Conservation (phyloP, 768 basidiomycete species). For the Russula abietina region DNA sequence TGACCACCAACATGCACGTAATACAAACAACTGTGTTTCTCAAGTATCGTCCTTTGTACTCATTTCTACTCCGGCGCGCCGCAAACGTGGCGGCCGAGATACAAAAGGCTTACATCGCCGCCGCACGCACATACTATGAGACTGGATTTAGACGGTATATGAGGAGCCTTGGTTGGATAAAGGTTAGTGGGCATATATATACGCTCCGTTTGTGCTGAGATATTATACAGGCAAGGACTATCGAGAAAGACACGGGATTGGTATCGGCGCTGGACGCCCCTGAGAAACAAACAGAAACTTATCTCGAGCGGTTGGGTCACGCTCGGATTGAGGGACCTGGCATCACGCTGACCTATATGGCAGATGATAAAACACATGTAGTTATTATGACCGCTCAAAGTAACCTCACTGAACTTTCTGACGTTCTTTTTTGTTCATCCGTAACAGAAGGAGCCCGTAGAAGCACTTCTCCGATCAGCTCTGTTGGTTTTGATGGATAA, state of each 20-base stretch:
- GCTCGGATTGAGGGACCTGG: conserved; percentile 75
- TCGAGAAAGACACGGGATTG: conserved; percentile 67
- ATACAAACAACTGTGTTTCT: conserved; percentile 82
- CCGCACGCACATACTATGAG: conserved; percentile 89
- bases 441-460: conserved; percentile 69
- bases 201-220: neutral
- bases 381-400: conserved; percentile 30
- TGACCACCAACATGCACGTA: conserved; percentile 90
- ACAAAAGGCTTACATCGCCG: conserved; percentile 76
- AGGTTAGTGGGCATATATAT: conserved; percentile 40
- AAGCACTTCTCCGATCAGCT: conserved; percentile 79
- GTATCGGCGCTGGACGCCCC: conserved; percentile 41
- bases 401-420: neutral
- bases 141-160: conserved; percentile 90
- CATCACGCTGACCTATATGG: conserved; percentile 80
- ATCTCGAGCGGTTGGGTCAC: conserved; percentile 55
- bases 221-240: conserved; percentile 48
- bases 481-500: conserved; percentile 93
- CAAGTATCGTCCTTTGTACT: conserved; percentile 76
- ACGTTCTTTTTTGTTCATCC: neutral
- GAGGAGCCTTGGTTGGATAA: conserved; percentile 72
- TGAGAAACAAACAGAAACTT: conserved; percentile 35
- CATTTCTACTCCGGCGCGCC: conserved; percentile 80
- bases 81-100: conserved; percentile 79
- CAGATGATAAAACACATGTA: conserved; percentile 83